These are phyloP conservation scores for Talaromyces verruculosus DNA, from an alignment of 2,329 filamentous ascomycete species.

Conservation along the genomic window DNA sequence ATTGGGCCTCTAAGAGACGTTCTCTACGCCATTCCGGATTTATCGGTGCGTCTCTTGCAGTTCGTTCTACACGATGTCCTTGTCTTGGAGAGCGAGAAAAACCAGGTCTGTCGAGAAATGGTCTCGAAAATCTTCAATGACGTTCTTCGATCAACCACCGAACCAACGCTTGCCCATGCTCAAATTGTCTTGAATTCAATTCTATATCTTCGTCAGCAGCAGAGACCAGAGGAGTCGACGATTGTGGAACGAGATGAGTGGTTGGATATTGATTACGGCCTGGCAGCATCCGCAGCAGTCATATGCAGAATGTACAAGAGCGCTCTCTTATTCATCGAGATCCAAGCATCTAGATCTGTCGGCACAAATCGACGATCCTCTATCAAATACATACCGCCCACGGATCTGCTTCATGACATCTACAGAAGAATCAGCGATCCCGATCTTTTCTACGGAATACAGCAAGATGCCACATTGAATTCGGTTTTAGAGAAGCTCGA, in stretches of 20 bases:
- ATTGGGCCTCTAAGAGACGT: conserved; percentile 68
- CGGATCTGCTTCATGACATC: conserved; percentile 72
- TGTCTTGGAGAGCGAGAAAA: conserved; percentile 63
- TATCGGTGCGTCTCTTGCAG: conserved; percentile 74
- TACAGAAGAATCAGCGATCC: conserved; percentile 94
- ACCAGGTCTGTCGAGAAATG: conserved; percentile 58
- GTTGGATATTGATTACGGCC: conserved; percentile 77
- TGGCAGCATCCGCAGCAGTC: conserved; percentile 69
- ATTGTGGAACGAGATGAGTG: conserved; percentile 77
- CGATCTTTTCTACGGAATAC: conserved; percentile 90
- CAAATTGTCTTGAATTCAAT: conserved; percentile 74
- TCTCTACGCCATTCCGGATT: conserved; percentile 63
- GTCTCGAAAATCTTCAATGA: conserved; percentile 66
- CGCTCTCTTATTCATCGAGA: conserved; percentile 79
- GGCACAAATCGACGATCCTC: conserved; percentile 68
- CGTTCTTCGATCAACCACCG: conserved; percentile 57
- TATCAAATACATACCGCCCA: conserved; percentile 55
- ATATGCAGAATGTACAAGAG: conserved; percentile 83
- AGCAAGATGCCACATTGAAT: conserved; percentile 71
- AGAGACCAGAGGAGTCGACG: conserved; percentile 70
- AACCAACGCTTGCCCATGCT: conserved; percentile 59
- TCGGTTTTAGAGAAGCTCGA: conserved; percentile 80
- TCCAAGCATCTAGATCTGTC: conserved; percentile 59
- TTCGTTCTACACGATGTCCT: conserved; percentile 83
- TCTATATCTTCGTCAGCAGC: conserved; percentile 83